A percentile compares a stretch with the other conserved stretches of the same genome.
phyloP scores from a whole-genome alignment of 2,329 filamentous ascomycete species.

The Daldinia eschscholtzii region DNA sequence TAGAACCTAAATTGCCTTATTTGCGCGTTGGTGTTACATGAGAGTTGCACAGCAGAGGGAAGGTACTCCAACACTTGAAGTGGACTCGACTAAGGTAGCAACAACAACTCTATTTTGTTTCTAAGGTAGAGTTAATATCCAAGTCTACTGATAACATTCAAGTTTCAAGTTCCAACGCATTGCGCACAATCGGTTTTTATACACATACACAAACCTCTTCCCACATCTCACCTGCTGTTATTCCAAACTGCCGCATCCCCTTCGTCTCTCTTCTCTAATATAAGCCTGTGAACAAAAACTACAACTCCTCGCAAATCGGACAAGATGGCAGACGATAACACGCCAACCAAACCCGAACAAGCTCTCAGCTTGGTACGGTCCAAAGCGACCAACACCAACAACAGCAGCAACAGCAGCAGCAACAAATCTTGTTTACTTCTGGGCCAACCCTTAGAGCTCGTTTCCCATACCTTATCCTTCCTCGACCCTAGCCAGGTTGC shows the following conservation, averaged over 20 bases:
- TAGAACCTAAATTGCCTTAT: background rate
- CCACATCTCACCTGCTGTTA: no score
- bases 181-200: no score
- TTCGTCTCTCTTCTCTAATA: background rate
- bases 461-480: constrained; percentile 17
- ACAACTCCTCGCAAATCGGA: background rate
- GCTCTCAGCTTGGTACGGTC: background rate
- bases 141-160: no score
- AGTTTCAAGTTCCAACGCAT: no score
- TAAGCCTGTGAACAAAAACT: background rate
- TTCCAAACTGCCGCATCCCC: background rate
- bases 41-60: background rate
- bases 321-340: background rate
- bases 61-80: background rate
- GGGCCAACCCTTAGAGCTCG: constrained; percentile 24
- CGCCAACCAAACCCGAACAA: background rate
- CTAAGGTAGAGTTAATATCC: background rate
- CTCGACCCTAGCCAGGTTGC: constrained; percentile 9
- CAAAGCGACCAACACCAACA: background rate
- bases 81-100: background rate
- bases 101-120: background rate
- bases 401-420: no score
- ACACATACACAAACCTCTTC: no score
- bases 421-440: constrained; percentile 9
- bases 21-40: background rate